These are phyloP conservation scores for Eucalyptus polybractea DNA, from an alignment of 345 rosid species.

Conservation along the genomic window DNA sequence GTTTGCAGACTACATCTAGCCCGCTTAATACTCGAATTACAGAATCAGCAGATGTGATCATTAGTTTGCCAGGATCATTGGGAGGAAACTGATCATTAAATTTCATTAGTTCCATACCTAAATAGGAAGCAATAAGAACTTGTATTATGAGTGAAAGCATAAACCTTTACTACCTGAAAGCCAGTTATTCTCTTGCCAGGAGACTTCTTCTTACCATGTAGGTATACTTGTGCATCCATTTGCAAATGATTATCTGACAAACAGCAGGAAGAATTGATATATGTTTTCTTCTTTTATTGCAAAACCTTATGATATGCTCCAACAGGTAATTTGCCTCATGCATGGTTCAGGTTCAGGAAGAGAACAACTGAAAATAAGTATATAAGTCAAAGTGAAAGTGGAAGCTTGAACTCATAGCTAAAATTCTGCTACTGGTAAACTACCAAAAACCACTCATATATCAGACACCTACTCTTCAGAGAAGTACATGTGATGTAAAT, in stretches of 20 bases:
- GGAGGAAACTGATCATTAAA: conserved; percentile 36
- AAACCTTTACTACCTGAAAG: conserved; percentile 32
- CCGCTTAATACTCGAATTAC: conserved; percentile 36
- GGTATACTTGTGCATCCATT: conserved; percentile 29
- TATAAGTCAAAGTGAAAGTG: neutral
- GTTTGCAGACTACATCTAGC: conserved; percentile 40
- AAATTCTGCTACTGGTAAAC: neutral
- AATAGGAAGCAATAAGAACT: neutral
- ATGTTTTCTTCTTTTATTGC: neutral
- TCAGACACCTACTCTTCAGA: neutral
- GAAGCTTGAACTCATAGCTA: neutral
- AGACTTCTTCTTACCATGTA: conserved; percentile 57
- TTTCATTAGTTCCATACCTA: neutral
- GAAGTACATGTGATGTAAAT: neutral
- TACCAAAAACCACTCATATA: neutral
- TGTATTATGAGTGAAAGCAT: neutral
- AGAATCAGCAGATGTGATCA: conserved; percentile 77
- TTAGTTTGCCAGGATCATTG: conserved; percentile 42
- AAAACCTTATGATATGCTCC: neutral
- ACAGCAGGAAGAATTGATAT: neutral
- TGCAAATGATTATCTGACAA: conserved; percentile 38
- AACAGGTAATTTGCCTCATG: neutral
- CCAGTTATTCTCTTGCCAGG: conserved; percentile 67
- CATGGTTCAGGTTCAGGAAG: neutral
- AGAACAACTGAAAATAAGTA: neutral